These are phyloP conservation scores for Trypanosoma conorhini DNA, from an alignment of 208 protist species.

Conservation along the genomic window DNA sequence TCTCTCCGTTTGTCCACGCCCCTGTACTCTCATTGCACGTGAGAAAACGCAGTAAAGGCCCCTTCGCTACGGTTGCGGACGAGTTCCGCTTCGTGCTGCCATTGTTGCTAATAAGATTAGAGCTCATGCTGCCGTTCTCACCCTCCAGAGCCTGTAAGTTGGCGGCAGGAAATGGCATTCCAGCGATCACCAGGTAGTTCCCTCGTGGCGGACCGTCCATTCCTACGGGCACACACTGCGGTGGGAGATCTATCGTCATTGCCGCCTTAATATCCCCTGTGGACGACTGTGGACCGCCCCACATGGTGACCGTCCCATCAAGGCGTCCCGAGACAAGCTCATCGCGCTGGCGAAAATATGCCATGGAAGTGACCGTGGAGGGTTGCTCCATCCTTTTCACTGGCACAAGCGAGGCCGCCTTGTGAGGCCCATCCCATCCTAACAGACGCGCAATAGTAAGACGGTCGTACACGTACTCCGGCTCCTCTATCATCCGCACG, in stretches of 20 bases:
- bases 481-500: constrained; percentile 49
- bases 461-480: constrained; percentile 66
- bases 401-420: constrained; percentile 15
- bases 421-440: constrained; percentile 25
- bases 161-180: constrained; percentile 42
- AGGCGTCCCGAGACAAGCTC: constrained; percentile 69
- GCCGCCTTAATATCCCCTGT: constrained; percentile 27
- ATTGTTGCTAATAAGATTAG: neutral
- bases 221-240: constrained; percentile 53
- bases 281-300: constrained; percentile 46
- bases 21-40: constrained; percentile 56
- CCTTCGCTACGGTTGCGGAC: constrained; percentile 7
- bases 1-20: constrained; percentile 58
- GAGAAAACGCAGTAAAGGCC: constrained; percentile 49
- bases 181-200: constrained; percentile 62
- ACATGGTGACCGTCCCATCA: constrained; percentile 66
- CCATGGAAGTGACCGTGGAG: constrained; percentile 55
- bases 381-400: constrained; percentile 17
- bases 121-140: constrained; percentile 14
- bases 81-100: constrained; percentile 10
- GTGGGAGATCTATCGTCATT: constrained; percentile 38
- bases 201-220: constrained; percentile 55
- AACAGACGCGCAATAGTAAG: constrained; percentile 55
- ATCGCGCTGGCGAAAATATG: constrained; percentile 70
- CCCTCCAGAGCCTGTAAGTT: constrained; percentile 31